Conservation (phyloP, 2,329 filamentous ascomycete species). For the Tolypocladium ophioglossoides region DNA sequence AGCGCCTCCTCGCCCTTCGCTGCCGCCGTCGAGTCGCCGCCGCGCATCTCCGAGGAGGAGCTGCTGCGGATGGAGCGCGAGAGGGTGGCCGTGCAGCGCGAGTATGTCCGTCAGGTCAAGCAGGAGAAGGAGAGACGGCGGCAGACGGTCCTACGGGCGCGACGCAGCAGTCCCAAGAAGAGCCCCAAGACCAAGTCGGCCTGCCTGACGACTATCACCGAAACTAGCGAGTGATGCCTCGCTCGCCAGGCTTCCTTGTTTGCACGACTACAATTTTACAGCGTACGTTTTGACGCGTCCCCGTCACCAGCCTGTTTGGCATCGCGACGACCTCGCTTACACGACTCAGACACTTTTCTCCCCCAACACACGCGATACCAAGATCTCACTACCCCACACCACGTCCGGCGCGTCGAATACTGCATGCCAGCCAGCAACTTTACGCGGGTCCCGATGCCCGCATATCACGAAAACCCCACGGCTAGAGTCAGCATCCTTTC, state of each 20-base stretch:
- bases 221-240: constrained; percentile 20
- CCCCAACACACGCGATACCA: neutral
- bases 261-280: neutral
- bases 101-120: constrained; percentile 38
- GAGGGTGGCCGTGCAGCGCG: constrained; percentile 38
- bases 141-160: constrained; percentile 20
- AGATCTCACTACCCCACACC: neutral
- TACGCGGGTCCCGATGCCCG: neutral
- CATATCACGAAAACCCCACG: neutral
- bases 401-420: neutral
- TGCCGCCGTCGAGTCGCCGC: constrained; percentile 19
- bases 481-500: neutral
- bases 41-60: constrained; percentile 34
- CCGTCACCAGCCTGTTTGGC: no score
- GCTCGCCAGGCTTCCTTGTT: neutral
- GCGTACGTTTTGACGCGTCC: neutral
- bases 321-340: neutral
- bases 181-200: constrained; percentile 35
- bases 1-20: constrained; percentile 23
- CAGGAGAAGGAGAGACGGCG: constrained; percentile 45
- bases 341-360: neutral
- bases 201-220: constrained; percentile 44
- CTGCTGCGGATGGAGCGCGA: constrained; percentile 39
- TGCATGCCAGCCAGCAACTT: neutral
- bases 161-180: constrained; percentile 36